These are phyloP conservation scores for Penicillium aurantiogriseum DNA, from an alignment of 2,329 filamentous ascomycete species.

Conservation along the genomic window DNA sequence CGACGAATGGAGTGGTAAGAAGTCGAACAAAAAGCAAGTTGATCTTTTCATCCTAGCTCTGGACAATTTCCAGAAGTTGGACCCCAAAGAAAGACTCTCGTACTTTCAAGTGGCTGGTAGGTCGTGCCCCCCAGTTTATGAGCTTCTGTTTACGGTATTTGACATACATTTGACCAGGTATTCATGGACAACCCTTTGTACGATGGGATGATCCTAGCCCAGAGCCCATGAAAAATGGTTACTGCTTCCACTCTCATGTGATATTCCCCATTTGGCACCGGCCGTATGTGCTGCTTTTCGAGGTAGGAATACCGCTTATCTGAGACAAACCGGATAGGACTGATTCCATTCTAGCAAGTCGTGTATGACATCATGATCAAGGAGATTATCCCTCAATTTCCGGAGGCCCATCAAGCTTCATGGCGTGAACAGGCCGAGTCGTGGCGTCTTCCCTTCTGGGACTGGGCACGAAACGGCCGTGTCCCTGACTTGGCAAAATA, in stretches of 20 bases:
- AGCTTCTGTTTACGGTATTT: neutral
- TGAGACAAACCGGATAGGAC: too few relatives aligned
- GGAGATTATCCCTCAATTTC: conserved; percentile 38
- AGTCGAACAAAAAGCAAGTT: conserved; percentile 16
- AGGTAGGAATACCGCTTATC: conserved; percentile 37
- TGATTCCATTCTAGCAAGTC: conserved; percentile 32
- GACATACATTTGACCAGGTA: neutral
- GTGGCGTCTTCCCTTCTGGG: conserved; percentile 53
- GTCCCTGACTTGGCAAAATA: conserved; percentile 31
- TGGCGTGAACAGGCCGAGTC: conserved; percentile 46
- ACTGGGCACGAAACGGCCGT: conserved; percentile 39
- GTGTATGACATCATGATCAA: conserved; percentile 38
- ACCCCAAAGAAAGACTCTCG: conserved; percentile 7
- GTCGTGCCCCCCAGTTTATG: neutral
- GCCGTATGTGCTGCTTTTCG: conserved; percentile 66
- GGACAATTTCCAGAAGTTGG: conserved; percentile 12
- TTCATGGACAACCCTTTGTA: conserved; percentile 13
- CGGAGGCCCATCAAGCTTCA: conserved; percentile 46
- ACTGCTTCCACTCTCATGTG: conserved; percentile 73
- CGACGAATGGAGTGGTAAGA: conserved; percentile 16
- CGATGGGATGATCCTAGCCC: conserved; percentile 15
- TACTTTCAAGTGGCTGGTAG: conserved; percentile 15
- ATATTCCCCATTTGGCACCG: conserved; percentile 83
- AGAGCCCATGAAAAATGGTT: conserved; percentile 51
- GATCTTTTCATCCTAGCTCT: conserved; percentile 17